Evolutionary conservation across 768 basidiomycete genomes (phyloP).

Genomic region (Boletus eberwhitei): DNA sequence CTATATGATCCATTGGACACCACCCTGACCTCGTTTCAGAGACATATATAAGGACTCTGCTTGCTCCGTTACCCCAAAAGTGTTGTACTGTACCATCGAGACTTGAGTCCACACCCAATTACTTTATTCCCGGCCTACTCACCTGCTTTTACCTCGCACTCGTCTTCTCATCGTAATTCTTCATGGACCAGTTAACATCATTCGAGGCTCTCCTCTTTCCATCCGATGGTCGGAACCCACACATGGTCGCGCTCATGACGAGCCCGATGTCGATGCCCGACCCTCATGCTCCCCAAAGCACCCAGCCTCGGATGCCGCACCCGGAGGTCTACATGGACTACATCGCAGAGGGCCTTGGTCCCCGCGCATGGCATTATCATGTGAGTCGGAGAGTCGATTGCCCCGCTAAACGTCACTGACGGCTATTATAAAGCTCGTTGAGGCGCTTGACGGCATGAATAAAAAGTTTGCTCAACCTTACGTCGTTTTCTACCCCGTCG

Average conservation of each 20-base stretch:
- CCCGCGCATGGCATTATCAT: constrained; percentile 71
- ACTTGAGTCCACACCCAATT: constrained; percentile 14
- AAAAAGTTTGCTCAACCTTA: constrained; percentile 76
- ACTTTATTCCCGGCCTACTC: constrained; percentile 21
- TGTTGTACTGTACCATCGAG: constrained; percentile 23
- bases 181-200: constrained; percentile 63
- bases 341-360: constrained; percentile 68
- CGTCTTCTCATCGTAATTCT: constrained; percentile 12
- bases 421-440: constrained; percentile 50
- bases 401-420: constrained; percentile 18
- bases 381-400: constrained; percentile 37
- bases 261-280: constrained; percentile 49
- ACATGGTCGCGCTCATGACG: constrained; percentile 70
- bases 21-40: constrained; percentile 42
- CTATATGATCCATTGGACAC: constrained; percentile 23
- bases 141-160: constrained; percentile 15
- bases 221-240: constrained; percentile 71
- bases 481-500: constrained; percentile 73
- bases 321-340: constrained; percentile 86
- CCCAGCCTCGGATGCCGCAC: constrained; percentile 65
- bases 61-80: constrained; percentile 15
- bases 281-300: constrained; percentile 44
- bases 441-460: constrained; percentile 77
- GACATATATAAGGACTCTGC: constrained; percentile 26
- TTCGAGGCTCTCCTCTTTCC: constrained; percentile 76